Evolutionary conservation across 1,284 basidiomycete genomes (phyloP).

Genomic region (Ganoderma sinense): DNA sequence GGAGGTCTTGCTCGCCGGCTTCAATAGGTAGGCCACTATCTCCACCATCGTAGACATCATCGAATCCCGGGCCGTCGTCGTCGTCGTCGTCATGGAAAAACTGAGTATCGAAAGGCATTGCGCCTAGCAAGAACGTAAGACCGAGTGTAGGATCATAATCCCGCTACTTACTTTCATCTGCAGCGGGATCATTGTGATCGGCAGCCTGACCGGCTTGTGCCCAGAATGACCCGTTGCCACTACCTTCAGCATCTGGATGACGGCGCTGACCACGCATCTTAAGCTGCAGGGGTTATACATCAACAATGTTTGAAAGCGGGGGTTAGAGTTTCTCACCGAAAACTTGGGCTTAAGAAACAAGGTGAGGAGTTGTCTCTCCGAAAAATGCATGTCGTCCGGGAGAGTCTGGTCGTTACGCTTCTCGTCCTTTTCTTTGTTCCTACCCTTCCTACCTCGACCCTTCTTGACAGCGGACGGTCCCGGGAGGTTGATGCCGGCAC

Average conservation of each 20-base stretch:
- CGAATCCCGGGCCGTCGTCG: slow-evolving; percentile 83
- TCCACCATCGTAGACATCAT: slow-evolving; percentile 71
- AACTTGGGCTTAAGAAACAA: slow-evolving; percentile 97
- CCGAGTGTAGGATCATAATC: too few relatives aligned
- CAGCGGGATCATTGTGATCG: slow-evolving; percentile 60
- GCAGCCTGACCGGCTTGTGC: slow-evolving; percentile 84
- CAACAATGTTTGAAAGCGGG: slow-evolving; percentile 1
- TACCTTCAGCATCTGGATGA: slow-evolving; percentile 73
- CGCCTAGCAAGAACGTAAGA: not conserved
- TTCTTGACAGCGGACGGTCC: slow-evolving; percentile 53
- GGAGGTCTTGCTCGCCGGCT: slow-evolving; percentile 84
- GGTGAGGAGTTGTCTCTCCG: slow-evolving; percentile 87
- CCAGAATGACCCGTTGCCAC: slow-evolving; percentile 96
- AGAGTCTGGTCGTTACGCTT: slow-evolving; percentile 84
- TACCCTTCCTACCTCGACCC: slow-evolving; percentile 53
- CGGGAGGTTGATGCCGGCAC: slow-evolving; percentile 73
- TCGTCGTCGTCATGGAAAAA: slow-evolving; percentile 97
- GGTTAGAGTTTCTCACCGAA: slow-evolving; percentile 59
- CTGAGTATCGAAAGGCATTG: slow-evolving; percentile 87
- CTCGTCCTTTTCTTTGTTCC: slow-evolving; percentile 51
- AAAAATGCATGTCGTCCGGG: slow-evolving; percentile 98
- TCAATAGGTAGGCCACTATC: slow-evolving; percentile 54
- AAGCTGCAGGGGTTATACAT: slow-evolving; percentile 52
- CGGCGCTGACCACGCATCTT: slow-evolving; percentile 80
- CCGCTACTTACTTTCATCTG: slow-evolving; percentile 65